Conservation (phyloP, 345 rosid genomes). For the Euphorbia lathyris region DNA sequence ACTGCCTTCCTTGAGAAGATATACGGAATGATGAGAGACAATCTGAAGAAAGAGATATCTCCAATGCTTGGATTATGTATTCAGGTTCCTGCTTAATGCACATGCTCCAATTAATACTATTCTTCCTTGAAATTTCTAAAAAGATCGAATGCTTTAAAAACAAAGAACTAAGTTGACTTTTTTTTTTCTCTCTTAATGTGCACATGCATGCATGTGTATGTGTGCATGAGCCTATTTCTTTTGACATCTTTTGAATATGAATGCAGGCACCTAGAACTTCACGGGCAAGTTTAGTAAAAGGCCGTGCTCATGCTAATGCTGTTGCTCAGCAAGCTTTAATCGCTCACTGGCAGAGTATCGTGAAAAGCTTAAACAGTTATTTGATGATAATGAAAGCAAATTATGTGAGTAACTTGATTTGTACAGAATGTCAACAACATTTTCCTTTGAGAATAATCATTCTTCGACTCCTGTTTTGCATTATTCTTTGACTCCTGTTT, state of each 20-base stretch:
- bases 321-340: constrained; percentile 96
- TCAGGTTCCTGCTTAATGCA: constrained; percentile 56
- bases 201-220: not conserved
- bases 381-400: constrained; percentile 68
- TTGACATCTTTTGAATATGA: constrained; percentile 17
- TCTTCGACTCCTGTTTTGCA: constrained; percentile 26
- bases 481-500: constrained; percentile 21
- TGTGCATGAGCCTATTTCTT: not conserved
- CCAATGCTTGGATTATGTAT: constrained; percentile 94
- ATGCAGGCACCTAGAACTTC: constrained; percentile 95
- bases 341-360: constrained; percentile 98
- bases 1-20: constrained; percentile 98
- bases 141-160: not conserved
- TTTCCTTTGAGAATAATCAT: constrained; percentile 1
- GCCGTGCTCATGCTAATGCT: constrained; percentile 94
- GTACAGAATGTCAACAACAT: constrained; percentile 7
- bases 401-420: constrained; percentile 48
- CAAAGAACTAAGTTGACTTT: not conserved
- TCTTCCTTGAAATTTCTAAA: not conserved
- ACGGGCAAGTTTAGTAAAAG: constrained; percentile 90
- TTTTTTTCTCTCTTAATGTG: not conserved
- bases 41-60: constrained; percentile 91
- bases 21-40: constrained; percentile 98
- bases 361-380: constrained; percentile 78
- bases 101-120: not conserved